phyloP scores from a whole-genome alignment of 1,284 basidiomycete species.

The Ceratobasidium sp. region DNA sequence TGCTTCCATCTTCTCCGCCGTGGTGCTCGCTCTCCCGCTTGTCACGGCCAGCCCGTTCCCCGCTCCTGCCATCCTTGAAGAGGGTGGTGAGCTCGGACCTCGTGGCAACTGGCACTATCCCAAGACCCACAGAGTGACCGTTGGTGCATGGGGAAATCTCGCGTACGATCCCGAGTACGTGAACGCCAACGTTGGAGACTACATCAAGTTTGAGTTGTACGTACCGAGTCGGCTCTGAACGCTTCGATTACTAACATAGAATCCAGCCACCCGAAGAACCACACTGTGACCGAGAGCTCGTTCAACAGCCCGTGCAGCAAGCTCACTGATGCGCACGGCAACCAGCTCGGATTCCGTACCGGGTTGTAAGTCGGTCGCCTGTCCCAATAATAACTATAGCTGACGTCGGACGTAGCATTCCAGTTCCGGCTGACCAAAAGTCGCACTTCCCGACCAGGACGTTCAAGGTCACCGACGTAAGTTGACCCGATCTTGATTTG shows the following conservation, averaged over 20 bases:
- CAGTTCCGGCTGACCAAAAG: background rate
- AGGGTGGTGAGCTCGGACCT: too few species aligned
- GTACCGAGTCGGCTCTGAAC: background rate
- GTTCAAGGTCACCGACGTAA: slow-evolving; percentile 32
- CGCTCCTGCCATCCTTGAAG: too few species aligned
- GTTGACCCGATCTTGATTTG: background rate
- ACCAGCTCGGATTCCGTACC: slow-evolving; percentile 18
- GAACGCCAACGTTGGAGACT: slow-evolving; percentile 24
- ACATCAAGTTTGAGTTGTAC: slow-evolving; percentile 29
- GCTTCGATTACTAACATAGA: background rate
- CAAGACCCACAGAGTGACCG: slow-evolving; percentile 27
- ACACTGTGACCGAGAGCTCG: slow-evolving; percentile 15
- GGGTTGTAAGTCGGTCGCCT: background rate
- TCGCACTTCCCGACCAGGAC: slow-evolving; percentile 23
- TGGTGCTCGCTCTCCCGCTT: slow-evolving; percentile 22
- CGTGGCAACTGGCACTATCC: background rate
- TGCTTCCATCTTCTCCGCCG: slow-evolving; percentile 14
- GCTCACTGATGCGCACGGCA: background rate
- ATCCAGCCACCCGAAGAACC: slow-evolving; percentile 30
- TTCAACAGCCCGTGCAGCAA: background rate
- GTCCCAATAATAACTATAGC: background rate
- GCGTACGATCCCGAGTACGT: slow-evolving; percentile 17
- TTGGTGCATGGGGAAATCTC: slow-evolving; percentile 12
- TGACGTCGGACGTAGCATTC: background rate
- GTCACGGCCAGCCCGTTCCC: background rate